Conservation (phyloP, 495 filamentous ascomycete genomes). For the Penicillium tannophilum region DNA sequence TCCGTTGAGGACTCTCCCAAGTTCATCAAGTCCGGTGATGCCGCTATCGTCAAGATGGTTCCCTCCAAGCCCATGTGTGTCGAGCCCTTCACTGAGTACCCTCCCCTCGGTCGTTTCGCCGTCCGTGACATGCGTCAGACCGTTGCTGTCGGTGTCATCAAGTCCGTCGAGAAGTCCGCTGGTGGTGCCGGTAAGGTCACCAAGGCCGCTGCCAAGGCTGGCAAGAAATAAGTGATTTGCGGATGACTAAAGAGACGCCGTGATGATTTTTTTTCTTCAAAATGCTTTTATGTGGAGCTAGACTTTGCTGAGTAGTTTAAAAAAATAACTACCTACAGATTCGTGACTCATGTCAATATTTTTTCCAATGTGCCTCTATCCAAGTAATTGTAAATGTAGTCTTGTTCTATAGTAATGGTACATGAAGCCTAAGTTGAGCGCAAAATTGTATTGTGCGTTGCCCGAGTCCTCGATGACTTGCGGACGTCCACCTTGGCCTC, state of each 20-base stretch:
- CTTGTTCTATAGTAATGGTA: no score
- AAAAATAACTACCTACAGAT: conserved; percentile 28
- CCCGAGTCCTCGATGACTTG: no score
- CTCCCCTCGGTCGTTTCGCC: conserved; percentile 97
- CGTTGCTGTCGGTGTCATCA: conserved; percentile 97
- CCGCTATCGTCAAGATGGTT: conserved; percentile 99
- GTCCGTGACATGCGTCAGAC: conserved; percentile 91
- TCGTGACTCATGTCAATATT: conserved; percentile 23
- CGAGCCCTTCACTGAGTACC: conserved; percentile 99
- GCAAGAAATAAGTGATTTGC: conserved; percentile 62
- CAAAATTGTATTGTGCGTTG: no score
- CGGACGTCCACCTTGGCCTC: no score
- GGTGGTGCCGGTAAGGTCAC: conserved; percentile 71
- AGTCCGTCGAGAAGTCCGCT: conserved; percentile 78
- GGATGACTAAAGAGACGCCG: conserved; percentile 33
- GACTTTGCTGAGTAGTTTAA: conserved; percentile 31
- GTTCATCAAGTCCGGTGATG: conserved; percentile 99
- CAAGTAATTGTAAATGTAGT: not conserved
- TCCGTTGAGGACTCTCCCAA: conserved; percentile 87
- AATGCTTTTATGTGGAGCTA: conserved; percentile 34
- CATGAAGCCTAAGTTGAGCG: no score
- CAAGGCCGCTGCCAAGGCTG: conserved; percentile 69
- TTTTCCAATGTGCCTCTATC: not conserved
- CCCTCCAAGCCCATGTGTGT: conserved; percentile 99
- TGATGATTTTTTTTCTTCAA: conserved; percentile 38